Evolutionary conservation across 257 asterid species (phyloP), one percentile per base, ranked within the genome.

Genomic region (Thymus mandschuricus): DNA sequence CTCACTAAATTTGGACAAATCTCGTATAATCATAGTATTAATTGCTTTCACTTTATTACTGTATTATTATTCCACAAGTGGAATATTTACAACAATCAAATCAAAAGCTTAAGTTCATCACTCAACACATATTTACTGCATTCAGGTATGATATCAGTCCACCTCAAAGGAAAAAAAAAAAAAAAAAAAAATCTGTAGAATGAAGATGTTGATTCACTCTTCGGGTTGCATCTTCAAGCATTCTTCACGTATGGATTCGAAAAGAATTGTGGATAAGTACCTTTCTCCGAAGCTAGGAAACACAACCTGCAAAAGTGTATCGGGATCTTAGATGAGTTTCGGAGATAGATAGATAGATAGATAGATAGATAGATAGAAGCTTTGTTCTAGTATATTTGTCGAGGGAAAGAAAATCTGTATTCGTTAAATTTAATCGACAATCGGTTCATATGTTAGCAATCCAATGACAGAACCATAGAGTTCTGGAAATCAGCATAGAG

Each of bases 221-320:
- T 85, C 86, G 2, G 91, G 87, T 72, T 86, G 95, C 96, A 88
- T 88, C 62, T 83, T 83, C 83, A 88, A 90, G 61, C 96, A 89
- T 57, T 92, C 98, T 66, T 89, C 96, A 41, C 94, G 74, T 66
- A 92, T 89, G 11, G 98, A 92, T 83, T 89, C 88, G 78, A 89
- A 92, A 63, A 92, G 96, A 63, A 82, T 74, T 0, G 96, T 79
- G 43, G 98, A 89, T 67, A 92, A 68, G 82, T 92, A 89, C 61
- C 98, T 84, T 68, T 92, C 98, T 10, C 98, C 97, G 35, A 81
- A 89, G 82, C 97, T 92, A 11, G 98, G 98, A 79, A 92, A 92
- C 66, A 92, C 87, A 75, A 88, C 98, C 96, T 92, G 60, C 85
- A 75, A 10, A 44, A 28, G 44, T 48, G 54, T 28, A 21, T 33